Conservation (phyloP, 2,329 filamentous ascomycete species). For the Paraphoma sp. region DNA sequence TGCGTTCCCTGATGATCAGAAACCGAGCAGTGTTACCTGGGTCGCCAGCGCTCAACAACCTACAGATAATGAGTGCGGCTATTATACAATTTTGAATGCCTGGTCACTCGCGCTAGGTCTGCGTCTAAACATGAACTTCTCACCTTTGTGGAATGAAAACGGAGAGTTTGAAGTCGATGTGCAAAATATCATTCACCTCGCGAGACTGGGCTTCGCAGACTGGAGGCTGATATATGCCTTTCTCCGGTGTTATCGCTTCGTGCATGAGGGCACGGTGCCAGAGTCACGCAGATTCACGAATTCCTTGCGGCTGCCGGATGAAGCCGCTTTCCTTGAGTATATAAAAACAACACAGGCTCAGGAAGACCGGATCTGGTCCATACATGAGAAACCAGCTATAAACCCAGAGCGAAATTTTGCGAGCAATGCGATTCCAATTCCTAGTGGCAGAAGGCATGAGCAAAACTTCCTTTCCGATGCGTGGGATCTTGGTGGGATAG, state of each 20-base stretch:
- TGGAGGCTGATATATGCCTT: conserved; percentile 23
- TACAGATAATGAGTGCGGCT: conserved; percentile 13
- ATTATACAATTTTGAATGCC: conserved; percentile 24
- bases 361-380: too few species aligned
- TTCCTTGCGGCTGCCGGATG: neutral
- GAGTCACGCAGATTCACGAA: neutral
- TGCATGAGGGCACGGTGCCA: conserved; percentile 2
- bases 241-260: conserved; percentile 12
- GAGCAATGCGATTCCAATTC: too few species aligned
- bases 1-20: too few species aligned
- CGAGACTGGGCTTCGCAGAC: conserved; percentile 9
- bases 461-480: too few species aligned
- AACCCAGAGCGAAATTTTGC: too few species aligned
- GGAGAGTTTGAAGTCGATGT: conserved; percentile 10
- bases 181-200: conserved; percentile 10
- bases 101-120: conserved; percentile 31
- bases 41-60: conserved; percentile 9
- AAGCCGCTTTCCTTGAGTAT: neutral
- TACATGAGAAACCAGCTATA: too few species aligned
- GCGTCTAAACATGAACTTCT: too few species aligned
- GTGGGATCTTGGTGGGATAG: too few species aligned
- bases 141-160: too few species aligned
- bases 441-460: too few species aligned
- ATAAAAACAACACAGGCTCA: too few species aligned
- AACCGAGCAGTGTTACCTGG: conserved; percentile 3